phyloP scores from a whole-genome alignment of 2,329 filamentous ascomycete genomes.

The Talaromyces funiculosus region DNA sequence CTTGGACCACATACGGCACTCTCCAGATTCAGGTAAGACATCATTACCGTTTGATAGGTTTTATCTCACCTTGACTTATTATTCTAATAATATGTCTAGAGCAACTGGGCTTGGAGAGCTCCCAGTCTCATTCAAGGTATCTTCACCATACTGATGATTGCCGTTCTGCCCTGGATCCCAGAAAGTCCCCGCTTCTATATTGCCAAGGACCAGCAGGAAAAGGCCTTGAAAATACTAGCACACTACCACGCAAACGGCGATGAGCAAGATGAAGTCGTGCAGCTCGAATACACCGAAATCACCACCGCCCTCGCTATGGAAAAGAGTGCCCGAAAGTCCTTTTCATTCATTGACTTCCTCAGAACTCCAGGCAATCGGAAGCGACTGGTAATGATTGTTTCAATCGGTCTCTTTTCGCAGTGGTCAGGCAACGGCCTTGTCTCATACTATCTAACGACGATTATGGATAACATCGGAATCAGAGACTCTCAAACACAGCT shows the following conservation, averaged over 20 bases:
- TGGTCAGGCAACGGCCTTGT: conserved; percentile 64
- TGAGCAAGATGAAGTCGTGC: conserved; percentile 28
- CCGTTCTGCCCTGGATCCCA: not conserved
- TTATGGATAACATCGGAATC: conserved; percentile 59
- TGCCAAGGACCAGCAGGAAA: conserved; percentile 53
- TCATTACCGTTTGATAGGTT: too few species aligned
- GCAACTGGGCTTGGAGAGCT: conserved; percentile 20
- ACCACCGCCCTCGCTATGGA: conserved; percentile 41
- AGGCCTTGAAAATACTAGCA: conserved; percentile 52
- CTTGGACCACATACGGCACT: conserved; percentile 17
- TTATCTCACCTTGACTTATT: not conserved
- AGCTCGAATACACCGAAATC: conserved; percentile 32
- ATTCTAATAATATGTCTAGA: not conserved
- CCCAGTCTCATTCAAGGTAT: conserved; percentile 21
- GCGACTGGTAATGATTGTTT: conserved; percentile 25
- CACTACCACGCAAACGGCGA: conserved; percentile 54
- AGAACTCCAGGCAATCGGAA: conserved; percentile 43
- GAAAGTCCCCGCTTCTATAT: conserved; percentile 60
- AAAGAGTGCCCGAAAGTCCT: conserved; percentile 48
- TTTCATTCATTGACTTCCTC: conserved; percentile 50
- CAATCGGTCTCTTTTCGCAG: conserved; percentile 45
- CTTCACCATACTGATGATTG: conserved; percentile 17
- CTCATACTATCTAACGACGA: conserved; percentile 60
- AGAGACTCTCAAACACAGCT: conserved; percentile 38
- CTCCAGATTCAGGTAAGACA: conserved; percentile 17